phyloP scores from a whole-genome alignment of 176 grass and related monocot species.

The Carex scoparia region DNA sequence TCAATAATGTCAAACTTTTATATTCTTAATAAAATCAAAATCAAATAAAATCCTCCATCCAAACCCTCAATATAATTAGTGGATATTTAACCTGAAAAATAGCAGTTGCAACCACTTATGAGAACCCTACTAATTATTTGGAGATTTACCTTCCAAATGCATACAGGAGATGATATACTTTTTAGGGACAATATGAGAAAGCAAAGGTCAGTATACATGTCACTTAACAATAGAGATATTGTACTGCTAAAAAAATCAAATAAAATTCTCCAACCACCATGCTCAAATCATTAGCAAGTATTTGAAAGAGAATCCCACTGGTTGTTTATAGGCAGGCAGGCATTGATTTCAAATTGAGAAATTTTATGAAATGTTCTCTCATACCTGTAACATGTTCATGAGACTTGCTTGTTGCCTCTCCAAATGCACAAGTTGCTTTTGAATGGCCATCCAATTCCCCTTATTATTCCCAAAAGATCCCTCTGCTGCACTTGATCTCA shows the following conservation, averaged over 20 bases:
- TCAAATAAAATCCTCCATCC: not conserved
- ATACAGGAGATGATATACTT: not conserved
- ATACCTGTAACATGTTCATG: slow-evolving; percentile 97
- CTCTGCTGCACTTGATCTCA: slow-evolving; percentile 37
- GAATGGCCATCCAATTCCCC: slow-evolving; percentile 75
- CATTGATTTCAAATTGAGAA: not conserved
- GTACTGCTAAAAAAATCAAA: not conserved
- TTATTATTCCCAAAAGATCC: slow-evolving; percentile 68
- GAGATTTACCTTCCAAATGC: not conserved
- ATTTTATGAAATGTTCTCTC: not conserved
- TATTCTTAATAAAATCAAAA: not conserved
- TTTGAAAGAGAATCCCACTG: not conserved
- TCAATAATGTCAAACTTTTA: not conserved
- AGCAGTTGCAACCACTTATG: not conserved
- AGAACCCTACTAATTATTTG: not conserved
- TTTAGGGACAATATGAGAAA: not conserved
- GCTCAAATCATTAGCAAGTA: not conserved
- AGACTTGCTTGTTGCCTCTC: slow-evolving; percentile 94
- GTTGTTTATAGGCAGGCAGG: not conserved
- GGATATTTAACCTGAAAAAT: not conserved
- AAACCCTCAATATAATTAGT: not conserved
- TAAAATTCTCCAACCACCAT: not conserved
- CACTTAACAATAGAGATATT: not conserved
- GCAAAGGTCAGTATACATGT: not conserved
- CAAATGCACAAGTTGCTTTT: slow-evolving; percentile 66